Evolutionary conservation across 2,329 filamentous ascomycete species (phyloP).

Genomic region (Cladosporium sphaerospermum): DNA sequence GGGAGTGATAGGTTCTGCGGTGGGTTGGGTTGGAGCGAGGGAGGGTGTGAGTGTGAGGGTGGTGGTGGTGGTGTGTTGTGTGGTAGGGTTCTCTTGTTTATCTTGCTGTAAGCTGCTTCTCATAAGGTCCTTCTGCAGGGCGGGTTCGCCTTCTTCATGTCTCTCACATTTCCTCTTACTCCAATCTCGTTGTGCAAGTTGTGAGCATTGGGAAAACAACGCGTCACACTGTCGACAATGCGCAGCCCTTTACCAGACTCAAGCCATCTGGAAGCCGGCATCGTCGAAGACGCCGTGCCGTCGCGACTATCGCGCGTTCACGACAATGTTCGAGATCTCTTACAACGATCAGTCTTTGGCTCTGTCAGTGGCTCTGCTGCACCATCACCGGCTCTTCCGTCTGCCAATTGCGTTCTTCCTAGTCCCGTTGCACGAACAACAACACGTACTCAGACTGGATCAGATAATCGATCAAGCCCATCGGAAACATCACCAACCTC

Average conservation of each 20-base stretch:
- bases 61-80: too few relatives aligned
- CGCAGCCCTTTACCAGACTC: conserved; percentile 12
- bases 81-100: too few relatives aligned
- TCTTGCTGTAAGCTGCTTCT: too few relatives aligned
- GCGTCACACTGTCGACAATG: neutral
- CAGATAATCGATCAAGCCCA: conserved; percentile 10
- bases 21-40: too few relatives aligned
- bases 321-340: conserved; percentile 29
- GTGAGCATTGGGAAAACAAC: too few relatives aligned
- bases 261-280: conserved; percentile 25
- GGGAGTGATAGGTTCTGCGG: too few relatives aligned
- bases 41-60: too few relatives aligned
- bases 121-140: too few relatives aligned
- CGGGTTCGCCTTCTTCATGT: too few relatives aligned
- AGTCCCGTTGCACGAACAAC: neutral
- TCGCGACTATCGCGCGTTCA: conserved; percentile 25
- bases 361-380: conserved; percentile 12
- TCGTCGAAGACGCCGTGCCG: conserved; percentile 25
- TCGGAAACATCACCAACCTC: conserved; percentile 3
- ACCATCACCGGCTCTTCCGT: neutral
- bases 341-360: conserved; percentile 25
- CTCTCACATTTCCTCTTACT: too few relatives aligned
- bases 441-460: neutral
- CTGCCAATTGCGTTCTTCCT: neutral
- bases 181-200: too few relatives aligned